Base-by-base conservation (phyloP, 208 protist species). In the Wallacemonas sp. region DNA sequence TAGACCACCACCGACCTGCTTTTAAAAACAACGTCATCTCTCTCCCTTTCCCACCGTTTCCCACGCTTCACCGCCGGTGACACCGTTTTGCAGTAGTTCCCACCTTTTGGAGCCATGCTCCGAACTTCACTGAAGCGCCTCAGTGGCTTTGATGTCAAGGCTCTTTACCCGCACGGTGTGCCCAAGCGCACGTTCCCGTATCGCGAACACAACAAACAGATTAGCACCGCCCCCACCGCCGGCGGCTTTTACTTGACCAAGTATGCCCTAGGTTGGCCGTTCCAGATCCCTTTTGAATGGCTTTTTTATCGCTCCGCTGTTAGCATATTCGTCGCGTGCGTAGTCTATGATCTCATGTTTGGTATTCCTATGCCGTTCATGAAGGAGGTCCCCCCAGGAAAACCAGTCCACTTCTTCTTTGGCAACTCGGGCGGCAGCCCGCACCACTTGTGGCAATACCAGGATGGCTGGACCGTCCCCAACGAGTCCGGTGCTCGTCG, bases 201-300 rank as follows among this genome's bases (percentile, higher is more conserved):
- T 32, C 82, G 86, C 44, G 90, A 95, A 70, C 84, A 93, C 57
- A 78, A 82, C 33, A 93, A 95, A 55, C 90, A 95, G 41, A 90
- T 92, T 73, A 75, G 73, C 37, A 79, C 79, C 30, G 90, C 90
- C 24, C 87, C 86, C 3, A 89, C 80, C n/a, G 84, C 87, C 42
- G 85, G 90, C 44, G 86, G 86, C 15, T 93, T 92, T 55, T 93
- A 91, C 58, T 24, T 93, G 13, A 92, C 90, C 26, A 93, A 92
- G 48, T 76, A 95, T 53, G 84, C 86, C 17, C 71, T 95, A 24
- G 86, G 86, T 12, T 93, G 85, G 87, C 90, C 90, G 15, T 93
- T 93, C 63, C 90, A 93, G 66, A 87, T 92, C 33, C 90, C 90
- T n/a, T 91, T 95, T 75, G 87, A 93, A 50, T 93, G 86, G 86